phyloP scores from a whole-genome alignment of 495 filamentous ascomycete genomes.

The Cairneyella variabilis region DNA sequence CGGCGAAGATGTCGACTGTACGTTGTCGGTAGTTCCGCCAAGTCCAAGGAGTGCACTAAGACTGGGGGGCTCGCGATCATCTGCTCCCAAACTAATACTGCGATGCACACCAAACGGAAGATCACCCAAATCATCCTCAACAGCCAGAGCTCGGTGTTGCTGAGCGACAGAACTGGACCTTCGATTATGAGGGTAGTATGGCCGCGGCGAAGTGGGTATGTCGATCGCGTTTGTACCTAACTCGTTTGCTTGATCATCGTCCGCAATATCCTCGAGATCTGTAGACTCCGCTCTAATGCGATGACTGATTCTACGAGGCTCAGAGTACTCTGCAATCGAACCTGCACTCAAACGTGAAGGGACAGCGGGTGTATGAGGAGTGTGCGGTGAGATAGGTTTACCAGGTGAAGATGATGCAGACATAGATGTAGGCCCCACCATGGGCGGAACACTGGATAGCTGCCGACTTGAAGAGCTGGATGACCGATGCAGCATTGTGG shows the following conservation, averaged over 20 bases:
- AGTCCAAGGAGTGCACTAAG: constrained; percentile 54
- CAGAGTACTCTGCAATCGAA: constrained; percentile 72
- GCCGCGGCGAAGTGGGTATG: constrained; percentile 74
- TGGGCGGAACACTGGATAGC: constrained; percentile 74
- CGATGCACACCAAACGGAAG: constrained; percentile 60
- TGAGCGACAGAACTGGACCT: constrained; percentile 79
- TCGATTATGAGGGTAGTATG: constrained; percentile 55
- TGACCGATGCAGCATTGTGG: constrained; percentile 74
- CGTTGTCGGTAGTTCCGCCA: constrained; percentile 27
- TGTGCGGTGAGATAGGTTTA: constrained; percentile 90
- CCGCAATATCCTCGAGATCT: constrained; percentile 28
- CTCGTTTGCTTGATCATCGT: constrained; percentile 41
- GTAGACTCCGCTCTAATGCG: constrained; percentile 18
- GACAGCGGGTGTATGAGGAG: constrained; percentile 89
- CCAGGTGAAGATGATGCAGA: constrained; percentile 85
- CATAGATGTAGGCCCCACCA: constrained; percentile 77
- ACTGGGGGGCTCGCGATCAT: constrained; percentile 57
- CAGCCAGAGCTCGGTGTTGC: constrained; percentile 46
- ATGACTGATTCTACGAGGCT: constrained; percentile 30
- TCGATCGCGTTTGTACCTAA: constrained; percentile 70
- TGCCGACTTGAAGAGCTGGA: constrained; percentile 82
- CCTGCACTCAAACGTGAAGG: constrained; percentile 89
- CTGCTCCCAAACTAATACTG: constrained; percentile 71
- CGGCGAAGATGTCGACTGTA: constrained; percentile 27
- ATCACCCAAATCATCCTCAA: constrained; percentile 61